Evolutionary conservation across 1,284 basidiomycete species (phyloP).

Genomic region (Flammula alnicola): DNA sequence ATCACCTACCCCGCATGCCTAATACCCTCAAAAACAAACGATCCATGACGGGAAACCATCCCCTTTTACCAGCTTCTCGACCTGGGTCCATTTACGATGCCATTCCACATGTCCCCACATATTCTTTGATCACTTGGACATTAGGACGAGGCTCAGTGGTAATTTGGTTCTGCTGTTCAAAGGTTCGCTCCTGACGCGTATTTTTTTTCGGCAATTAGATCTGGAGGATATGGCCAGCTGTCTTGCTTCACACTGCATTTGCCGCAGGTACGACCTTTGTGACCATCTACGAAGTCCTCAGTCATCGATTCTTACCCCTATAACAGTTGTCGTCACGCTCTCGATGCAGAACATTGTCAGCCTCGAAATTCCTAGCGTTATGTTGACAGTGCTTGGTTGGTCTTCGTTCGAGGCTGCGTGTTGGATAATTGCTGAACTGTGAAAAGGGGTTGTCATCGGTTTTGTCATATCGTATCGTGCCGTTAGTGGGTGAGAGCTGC

Average conservation of each 20-base stretch:
- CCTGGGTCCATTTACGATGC: constrained; percentile 21
- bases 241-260: constrained; percentile 61
- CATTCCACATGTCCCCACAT: constrained; percentile 30
- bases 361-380: constrained; percentile 57
- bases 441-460: constrained; percentile 66
- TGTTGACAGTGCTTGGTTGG: constrained; percentile 64
- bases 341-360: constrained; percentile 45
- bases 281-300: background rate
- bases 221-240: constrained; percentile 72
- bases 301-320: background rate
- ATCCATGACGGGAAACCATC: constrained; percentile 26
- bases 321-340: constrained; percentile 48
- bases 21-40: constrained; percentile 15
- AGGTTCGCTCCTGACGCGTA: constrained; percentile 1
- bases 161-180: background rate
- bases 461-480: constrained; percentile 74
- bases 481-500: constrained; percentile 50
- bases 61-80: constrained; percentile 31
- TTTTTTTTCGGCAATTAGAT: constrained; percentile 45
- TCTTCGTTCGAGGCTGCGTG: constrained; percentile 19
- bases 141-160: constrained; percentile 66
- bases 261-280: constrained; percentile 48
- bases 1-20: background rate
- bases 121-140: constrained; percentile 54
- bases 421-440: background rate